These are phyloP conservation scores for Podaxis rugospora DNA, from an alignment of 768 basidiomycete species.

Conservation along the genomic window DNA sequence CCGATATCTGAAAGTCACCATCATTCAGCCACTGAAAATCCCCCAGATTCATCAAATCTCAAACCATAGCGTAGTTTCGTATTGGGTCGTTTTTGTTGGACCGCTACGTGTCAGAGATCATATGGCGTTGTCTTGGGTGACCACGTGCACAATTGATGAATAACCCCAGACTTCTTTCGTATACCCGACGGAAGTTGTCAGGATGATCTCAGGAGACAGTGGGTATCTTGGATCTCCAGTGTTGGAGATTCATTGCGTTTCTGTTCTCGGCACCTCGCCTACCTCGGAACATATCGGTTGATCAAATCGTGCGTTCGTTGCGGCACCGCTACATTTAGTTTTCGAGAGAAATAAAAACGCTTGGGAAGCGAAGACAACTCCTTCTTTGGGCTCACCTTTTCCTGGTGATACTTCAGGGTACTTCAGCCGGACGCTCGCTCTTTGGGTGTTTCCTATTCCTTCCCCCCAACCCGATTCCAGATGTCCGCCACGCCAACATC, in stretches of 20 bases:
- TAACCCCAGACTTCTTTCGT: background rate
- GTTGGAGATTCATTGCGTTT: background rate
- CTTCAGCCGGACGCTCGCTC: background rate
- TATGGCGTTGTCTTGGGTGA: background rate
- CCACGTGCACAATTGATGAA: background rate
- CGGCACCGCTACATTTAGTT: slow-evolving; percentile 4
- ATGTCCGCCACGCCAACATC: slow-evolving; percentile 3
- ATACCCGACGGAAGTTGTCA: background rate
- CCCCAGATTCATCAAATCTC: background rate
- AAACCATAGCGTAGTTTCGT: background rate
- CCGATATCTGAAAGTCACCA: too few species aligned
- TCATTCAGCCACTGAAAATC: too few species aligned
- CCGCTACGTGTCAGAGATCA: background rate
- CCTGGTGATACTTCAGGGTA: background rate
- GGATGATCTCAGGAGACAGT: slow-evolving; percentile 1
- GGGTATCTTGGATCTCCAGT: background rate
- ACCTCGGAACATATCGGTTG: background rate
- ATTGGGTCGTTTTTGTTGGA: background rate
- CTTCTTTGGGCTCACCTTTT: background rate
- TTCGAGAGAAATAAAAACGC: background rate
- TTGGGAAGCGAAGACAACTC: background rate
- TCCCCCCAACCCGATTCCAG: background rate
- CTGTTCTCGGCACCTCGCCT: background rate
- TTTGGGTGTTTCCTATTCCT: background rate
- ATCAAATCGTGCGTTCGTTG: background rate